Evolutionary conservation across 75 land plant species (phyloP).

Genomic region (Azolla pinnata): DNA sequence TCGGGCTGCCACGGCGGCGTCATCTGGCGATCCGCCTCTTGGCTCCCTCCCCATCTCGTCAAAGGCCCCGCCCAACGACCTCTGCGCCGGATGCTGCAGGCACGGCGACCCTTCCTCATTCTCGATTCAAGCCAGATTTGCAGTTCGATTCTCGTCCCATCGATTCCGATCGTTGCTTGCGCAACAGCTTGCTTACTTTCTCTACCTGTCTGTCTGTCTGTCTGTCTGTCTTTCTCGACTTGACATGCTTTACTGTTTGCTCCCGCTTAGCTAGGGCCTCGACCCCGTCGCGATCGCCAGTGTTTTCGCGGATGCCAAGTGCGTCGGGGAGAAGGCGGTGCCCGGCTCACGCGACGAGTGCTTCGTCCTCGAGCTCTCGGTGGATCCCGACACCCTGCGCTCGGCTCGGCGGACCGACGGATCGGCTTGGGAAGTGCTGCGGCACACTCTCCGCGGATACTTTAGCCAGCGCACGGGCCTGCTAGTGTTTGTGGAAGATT

Average conservation of each 20-base stretch:
- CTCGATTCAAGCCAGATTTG: conserved; percentile 1
- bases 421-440: conserved; percentile 21
- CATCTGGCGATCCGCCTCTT: conserved; percentile 72
- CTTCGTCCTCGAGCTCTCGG: conserved; percentile 17
- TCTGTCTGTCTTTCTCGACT: neutral
- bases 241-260: neutral
- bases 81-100: conserved; percentile 58
- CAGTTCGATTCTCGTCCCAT: neutral
- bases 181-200: neutral
- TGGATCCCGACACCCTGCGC: conserved; percentile 9
- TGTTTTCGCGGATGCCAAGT: conserved; percentile 19
- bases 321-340: conserved; percentile 29
- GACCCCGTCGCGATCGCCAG: conserved; percentile 27
- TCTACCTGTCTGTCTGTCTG: neutral
- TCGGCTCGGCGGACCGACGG: conserved; percentile 20
- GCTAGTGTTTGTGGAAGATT: conserved; percentile 54
- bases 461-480: conserved; percentile 60
- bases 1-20: conserved; percentile 52
- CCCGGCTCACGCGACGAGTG: conserved; percentile 29
- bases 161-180: neutral
- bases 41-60: conserved; percentile 74
- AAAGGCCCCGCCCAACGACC: conserved; percentile 62
- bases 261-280: conserved; percentile 53
- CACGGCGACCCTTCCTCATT: conserved; percentile 18
- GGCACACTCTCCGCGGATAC: conserved; percentile 30